These are phyloP conservation scores for Gloeopeniophorella convolvens DNA, from an alignment of 768 basidiomycete genomes.

Conservation along the genomic window DNA sequence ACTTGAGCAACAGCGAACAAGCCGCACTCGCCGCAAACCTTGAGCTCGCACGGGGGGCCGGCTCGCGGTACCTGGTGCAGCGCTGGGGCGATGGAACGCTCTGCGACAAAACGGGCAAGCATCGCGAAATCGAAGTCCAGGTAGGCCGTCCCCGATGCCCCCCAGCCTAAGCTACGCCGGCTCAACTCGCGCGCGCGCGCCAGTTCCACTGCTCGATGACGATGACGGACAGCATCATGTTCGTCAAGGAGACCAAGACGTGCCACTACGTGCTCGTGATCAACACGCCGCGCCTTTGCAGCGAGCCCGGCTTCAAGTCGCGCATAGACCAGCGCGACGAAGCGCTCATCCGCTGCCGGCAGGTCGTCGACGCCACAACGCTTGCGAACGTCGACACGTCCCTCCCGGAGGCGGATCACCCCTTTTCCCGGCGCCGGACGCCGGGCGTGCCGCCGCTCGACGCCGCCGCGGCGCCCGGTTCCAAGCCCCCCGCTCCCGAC, in stretches of 20 bases:
- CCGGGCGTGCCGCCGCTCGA: slow-evolving; percentile 7
- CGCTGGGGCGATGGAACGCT: slow-evolving; percentile 86
- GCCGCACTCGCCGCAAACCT: slow-evolving; percentile 61
- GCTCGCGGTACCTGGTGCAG: slow-evolving; percentile 88
- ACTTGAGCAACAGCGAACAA: slow-evolving; percentile 60
- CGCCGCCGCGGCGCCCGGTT: too few species aligned
- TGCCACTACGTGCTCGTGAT: slow-evolving; percentile 93
- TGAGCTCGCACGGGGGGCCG: slow-evolving; percentile 71
- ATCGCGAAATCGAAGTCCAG: slow-evolving; percentile 93
- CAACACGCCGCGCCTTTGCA: slow-evolving; percentile 90
- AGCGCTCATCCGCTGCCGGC: slow-evolving; percentile 69
- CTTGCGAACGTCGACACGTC: slow-evolving; percentile 24
- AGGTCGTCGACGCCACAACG: slow-evolving; percentile 43
- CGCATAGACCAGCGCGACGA: slow-evolving; percentile 59
- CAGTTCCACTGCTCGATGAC: slow-evolving; percentile 97
- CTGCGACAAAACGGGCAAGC: slow-evolving; percentile 87
- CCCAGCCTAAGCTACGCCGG: too few species aligned
- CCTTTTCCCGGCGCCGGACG: slow-evolving; percentile 26
- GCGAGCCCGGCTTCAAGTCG: slow-evolving; percentile 88
- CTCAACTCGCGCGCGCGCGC: too few species aligned
- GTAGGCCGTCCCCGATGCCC: slow-evolving; percentile 42
- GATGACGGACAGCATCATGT: slow-evolving; percentile 82
- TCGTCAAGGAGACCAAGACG: slow-evolving; percentile 89
- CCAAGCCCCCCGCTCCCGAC: neutral
- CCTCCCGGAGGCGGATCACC: slow-evolving; percentile 49